Conservation (phyloP, 2,329 filamentous ascomycete genomes). For the Orbilia blumenaviensis region DNA sequence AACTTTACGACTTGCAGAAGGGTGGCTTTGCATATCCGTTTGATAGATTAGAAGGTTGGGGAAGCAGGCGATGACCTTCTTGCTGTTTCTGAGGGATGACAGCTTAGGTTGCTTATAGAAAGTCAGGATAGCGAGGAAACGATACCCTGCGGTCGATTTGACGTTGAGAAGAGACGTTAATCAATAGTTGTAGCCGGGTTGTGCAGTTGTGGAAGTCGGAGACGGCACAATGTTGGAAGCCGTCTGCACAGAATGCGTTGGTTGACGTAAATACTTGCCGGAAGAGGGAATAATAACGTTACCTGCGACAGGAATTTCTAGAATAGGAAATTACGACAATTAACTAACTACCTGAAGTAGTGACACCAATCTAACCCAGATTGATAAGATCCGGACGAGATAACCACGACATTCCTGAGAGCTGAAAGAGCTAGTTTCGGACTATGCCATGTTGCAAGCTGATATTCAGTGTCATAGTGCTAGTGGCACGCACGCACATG, state of each 20-base stretch:
- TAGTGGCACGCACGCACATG: no score
- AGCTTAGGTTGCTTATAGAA: neutral
- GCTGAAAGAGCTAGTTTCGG: no score
- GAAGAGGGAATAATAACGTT: conserved; percentile 15
- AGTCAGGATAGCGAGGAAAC: no score
- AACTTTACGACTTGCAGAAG: neutral
- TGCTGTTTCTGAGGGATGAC: neutral
- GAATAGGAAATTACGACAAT: neutral
- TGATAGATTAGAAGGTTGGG: neutral
- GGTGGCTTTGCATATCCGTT: conserved; percentile 16
- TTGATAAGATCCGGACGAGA: no score
- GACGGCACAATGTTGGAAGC: conserved; percentile 30
- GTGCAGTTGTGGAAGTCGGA: neutral
- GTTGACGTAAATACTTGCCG: conserved; percentile 7
- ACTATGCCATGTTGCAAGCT: no score
- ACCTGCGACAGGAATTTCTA: neutral
- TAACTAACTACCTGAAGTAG: neutral
- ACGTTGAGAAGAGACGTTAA: no score
- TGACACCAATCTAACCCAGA: no score
- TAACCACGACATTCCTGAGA: no score
- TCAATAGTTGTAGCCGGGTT: no score
- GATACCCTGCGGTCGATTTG: no score
- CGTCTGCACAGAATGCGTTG: conserved; percentile 9
- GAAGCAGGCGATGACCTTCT: neutral
- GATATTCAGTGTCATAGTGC: no score